These are phyloP conservation scores for Vitis rotundifolia DNA, from an alignment of 164 flowering plant species.

Conservation along the genomic window DNA sequence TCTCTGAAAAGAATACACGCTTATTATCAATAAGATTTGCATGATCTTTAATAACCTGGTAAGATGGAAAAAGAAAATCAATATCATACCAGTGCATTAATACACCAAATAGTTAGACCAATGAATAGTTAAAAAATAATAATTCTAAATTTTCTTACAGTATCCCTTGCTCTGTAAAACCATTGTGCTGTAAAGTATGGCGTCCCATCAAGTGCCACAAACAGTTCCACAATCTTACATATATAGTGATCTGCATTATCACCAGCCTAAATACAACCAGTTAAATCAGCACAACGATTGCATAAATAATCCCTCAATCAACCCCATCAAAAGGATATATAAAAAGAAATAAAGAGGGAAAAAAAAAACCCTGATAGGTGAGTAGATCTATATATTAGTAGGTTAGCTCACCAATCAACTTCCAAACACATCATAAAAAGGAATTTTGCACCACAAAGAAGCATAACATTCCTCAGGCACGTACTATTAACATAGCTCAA, in stretches of 20 bases:
- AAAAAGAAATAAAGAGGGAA: neutral
- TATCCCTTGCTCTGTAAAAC: conserved; percentile 71
- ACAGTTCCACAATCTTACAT: conserved; percentile 66
- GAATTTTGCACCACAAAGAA: too few relatives aligned
- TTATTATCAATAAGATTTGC: conserved; percentile 32
- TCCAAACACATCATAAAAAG: too few relatives aligned
- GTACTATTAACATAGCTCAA: too few relatives aligned
- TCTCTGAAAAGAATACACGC: conserved; percentile 63
- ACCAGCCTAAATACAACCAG: conserved; percentile 39
- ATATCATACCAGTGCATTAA: neutral
- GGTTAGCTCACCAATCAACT: too few relatives aligned
- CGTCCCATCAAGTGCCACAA: conserved; percentile 45
- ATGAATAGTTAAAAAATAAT: neutral
- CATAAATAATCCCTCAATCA: neutral
- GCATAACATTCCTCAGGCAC: too few relatives aligned
- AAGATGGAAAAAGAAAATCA: neutral
- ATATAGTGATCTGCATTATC: conserved; percentile 46
- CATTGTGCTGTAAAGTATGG: conserved; percentile 66
- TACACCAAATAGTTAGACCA: neutral
- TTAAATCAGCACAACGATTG: neutral
- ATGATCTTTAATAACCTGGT: conserved; percentile 46
- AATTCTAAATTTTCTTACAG: conserved; percentile 39
- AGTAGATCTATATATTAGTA: too few relatives aligned
- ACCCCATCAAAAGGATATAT: neutral
- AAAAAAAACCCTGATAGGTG: neutral